Conservation (phyloP, 352 stramenopile genomes). For the Phytophthora pini region DNA sequence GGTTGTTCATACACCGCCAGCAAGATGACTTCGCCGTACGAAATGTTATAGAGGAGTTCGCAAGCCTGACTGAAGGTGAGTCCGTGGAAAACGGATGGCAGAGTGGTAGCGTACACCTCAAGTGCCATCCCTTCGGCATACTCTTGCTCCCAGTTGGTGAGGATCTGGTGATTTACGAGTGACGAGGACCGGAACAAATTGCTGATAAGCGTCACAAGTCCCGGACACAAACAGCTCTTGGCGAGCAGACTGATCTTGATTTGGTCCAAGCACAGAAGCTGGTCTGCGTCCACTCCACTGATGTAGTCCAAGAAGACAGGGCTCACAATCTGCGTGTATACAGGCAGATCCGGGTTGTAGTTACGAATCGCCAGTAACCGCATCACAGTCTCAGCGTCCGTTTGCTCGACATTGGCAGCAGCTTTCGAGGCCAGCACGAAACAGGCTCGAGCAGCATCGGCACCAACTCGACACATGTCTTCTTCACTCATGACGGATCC, state of each 20-base stretch:
- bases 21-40: conserved; percentile 64
- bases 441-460: conserved; percentile 56
- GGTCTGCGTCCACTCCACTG: conserved; percentile 58
- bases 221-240: conserved; percentile 68
- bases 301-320: conserved; percentile 65
- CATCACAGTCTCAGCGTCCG: conserved; percentile 64
- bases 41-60: conserved; percentile 62
- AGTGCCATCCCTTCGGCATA: conserved; percentile 62
- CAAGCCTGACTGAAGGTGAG: conserved; percentile 64
- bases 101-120: conserved; percentile 62
- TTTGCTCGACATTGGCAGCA: conserved; percentile 41
- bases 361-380: conserved; percentile 68
- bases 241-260: conserved; percentile 70
- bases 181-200: conserved; percentile 65
- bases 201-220: conserved; percentile 65
- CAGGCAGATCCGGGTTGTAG: conserved; percentile 61
- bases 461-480: conserved; percentile 65
- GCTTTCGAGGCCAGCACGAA: conserved; percentile 67
- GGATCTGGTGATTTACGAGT: conserved; percentile 28
- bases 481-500: conserved; percentile 71
- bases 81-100: conserved; percentile 51
- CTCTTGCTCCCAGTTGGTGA: conserved; percentile 52
- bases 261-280: conserved; percentile 67
- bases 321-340: conserved; percentile 69
- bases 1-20: conserved; percentile 51